phyloP scores from a whole-genome alignment of 352 stramenopile genomes.

The Globisporangium polare region DNA sequence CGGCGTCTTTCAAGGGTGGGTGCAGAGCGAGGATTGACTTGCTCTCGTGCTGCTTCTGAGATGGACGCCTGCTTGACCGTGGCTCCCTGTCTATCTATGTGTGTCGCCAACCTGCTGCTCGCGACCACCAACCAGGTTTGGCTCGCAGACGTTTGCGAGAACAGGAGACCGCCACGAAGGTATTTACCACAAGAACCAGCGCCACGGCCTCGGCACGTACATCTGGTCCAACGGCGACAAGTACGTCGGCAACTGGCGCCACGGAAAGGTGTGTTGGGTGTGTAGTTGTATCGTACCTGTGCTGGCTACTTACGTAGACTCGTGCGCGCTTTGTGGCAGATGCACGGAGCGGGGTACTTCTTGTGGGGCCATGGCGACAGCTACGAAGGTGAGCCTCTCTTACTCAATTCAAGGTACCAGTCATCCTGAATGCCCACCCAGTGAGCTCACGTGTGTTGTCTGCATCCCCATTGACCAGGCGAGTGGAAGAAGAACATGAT shows the following conservation, averaged over 20 bases:
- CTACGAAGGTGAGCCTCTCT: conserved; percentile 55
- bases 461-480: conserved; percentile 22
- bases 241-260: conserved; percentile 82
- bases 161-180: conserved; percentile 85
- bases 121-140: conserved; percentile 45
- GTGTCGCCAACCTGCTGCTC: not conserved
- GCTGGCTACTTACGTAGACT: not conserved
- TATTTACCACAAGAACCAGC: conserved; percentile 83
- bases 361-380: conserved; percentile 69
- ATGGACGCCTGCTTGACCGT: not conserved
- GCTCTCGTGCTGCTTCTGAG: not conserved
- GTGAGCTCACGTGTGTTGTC: conserved; percentile 5
- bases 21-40: conserved; percentile 3
- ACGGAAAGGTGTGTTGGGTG: conserved; percentile 50
- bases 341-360: conserved; percentile 72
- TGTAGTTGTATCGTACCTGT: not conserved
- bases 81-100: not conserved
- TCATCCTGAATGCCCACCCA: not conserved
- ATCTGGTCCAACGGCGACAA: conserved; percentile 89
- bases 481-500: conserved; percentile 78
- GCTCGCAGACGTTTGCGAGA: conserved; percentile 75
- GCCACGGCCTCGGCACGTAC: conserved; percentile 81
- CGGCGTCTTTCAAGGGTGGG: conserved; percentile 82
- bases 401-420: not conserved
- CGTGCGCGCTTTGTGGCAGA: conserved; percentile 30